Evolutionary conservation across 164 flowering plant genomes (phyloP), one percentile per base, ranked within the genome.

Genomic region (Aristolochia californica): DNA sequence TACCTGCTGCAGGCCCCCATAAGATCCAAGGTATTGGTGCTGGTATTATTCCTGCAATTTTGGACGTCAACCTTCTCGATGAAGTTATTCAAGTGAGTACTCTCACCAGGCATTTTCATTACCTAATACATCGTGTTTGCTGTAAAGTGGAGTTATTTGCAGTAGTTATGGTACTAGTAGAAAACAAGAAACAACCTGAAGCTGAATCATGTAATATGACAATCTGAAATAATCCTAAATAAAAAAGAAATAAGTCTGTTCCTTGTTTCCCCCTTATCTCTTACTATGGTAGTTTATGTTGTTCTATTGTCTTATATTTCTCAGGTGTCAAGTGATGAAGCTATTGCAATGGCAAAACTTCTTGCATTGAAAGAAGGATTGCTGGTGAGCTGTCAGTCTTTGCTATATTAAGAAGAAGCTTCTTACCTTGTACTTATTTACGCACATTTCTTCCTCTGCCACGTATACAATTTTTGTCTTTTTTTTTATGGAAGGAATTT

Each of bases 11-110:
- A 82, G 91, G 91, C 5, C 82, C 79, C 0, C 87, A 84, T 62
- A 75, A 74, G 66, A 83, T 83, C 44, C 86, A 83, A 69, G 89
- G 86, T 58, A 81, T 83, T 69, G 89, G 89, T 45, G 78, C 90
- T 54, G 90, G 90, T 59, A 72, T 82, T 63, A 74, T 84, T 60
- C 85, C 90, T 38, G 75, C 70, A 5, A 78, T 77, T 60, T 69
- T 84, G 72, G 83, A 72, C 5, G 68, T 64, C 38, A 50, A 62
- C 34, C 58, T 72, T 16, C 27, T 75, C 52, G 79, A 75, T 70
- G 79, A 67, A 61, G 70, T 75, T 23, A 43, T 75, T 54, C 70
- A 71, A 50, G 78, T 75, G 68, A 59, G 67, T 21, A 47, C 57
- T 48, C 45, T 43, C 1, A 1, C 45, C 45, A 47, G 22, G 22